Evolutionary conservation across 768 basidiomycete species (phyloP), one percentile per base, ranked within the genome.

Genomic region (Naganishia vaughanmartiniae): DNA sequence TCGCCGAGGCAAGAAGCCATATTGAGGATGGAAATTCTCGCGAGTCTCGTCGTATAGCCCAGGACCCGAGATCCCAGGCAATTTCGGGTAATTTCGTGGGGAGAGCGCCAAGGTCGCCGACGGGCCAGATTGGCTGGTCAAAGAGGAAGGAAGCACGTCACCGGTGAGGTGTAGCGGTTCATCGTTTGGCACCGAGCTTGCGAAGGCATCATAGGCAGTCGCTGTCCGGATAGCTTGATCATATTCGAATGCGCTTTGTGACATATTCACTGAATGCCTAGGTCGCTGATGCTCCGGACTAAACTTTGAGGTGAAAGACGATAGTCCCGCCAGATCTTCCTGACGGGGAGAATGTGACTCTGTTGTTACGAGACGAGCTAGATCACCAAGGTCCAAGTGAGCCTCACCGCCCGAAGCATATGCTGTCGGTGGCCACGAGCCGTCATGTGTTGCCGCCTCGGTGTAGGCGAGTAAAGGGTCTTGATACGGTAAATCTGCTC

Each of bases 1-100:
- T 81, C 90, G 89, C 71, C 89, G 87, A 65, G 93, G 91, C 78
- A 93, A 91, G 46, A 76, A 78, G 0, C 79, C 79, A 60, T 80
- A 80, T 57, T 77, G 75, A 31, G 79, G 81, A 58, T 80, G 80
- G 70, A 73, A 79, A 72, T 79, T 80, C 70, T 80, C 78, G 57
- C 79, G 76, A 24, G 74, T 76, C 54, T 80, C 74, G 11, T 70
- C 55, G 53, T 75, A 76, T 14, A 80, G 67, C 0, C 79, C 79
- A 9, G 81, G 79, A 65, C 78, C 80, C 46, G 72, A 73, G 33
- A 79, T 81, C 33, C 79, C 79, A 2, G 79, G 80, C 51, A 79
- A 60, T 72, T 69, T 60, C 12, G 48, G 54, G 24, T 46, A 45
- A 36, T 68, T 48, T 11, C 31, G 48, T 0, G 71, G 71, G 15